Base-by-base conservation (phyloP, 345 rosid genomes). In the Excoecaria agallocha region DNA sequence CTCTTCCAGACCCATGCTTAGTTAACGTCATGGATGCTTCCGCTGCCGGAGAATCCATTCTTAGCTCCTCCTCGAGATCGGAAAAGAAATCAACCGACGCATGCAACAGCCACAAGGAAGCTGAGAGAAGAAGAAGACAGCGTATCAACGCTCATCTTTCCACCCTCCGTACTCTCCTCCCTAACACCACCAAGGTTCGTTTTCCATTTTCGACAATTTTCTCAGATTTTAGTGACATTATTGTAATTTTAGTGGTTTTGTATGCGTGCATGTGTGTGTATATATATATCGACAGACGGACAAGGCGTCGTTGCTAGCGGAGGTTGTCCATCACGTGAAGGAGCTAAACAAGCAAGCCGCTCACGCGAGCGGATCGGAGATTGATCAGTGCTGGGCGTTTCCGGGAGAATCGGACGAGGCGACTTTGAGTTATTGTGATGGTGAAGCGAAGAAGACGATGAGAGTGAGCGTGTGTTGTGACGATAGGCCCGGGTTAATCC, bases 231-330 rank as follows among this genome's bases (percentile, higher is more conserved):
- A 30, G 22, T 54, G 43, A 4, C 24, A 63, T 45, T 68, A 78
- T 85, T 46, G n/a, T n/a, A 24, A 15, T 37, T 63, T 45, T 12
- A 6, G 11, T 24, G 25, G 6, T 48, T 25, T 20, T 43, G 10
- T 43, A n/a, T n/a, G n/a, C n/a, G n/a, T n/a, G n/a, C n/a, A n/a
- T n/a, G n/a, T n/a, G n/a, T n/a, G n/a, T n/a, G n/a, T n/a, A 5
- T 10, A 1, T 10, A 43, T 10, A 43, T 30, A 25, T 39, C 8
- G 54, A 68, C 79, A 90, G 95, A 92, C 88, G 59, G 93, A 90
- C 80, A 92, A 92, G 82, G 95, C 97, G 56, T 85, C 97, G 48
- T 83, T 92, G 86, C 84, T 92, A 24, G 95, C 95, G 30, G 93
- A 90, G 80, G 97, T 90, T 79, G 92, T 92, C 65, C 89, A 81